phyloP scores from a whole-genome alignment of 345 rosid species.

The Abelmoschus esculentus region DNA sequence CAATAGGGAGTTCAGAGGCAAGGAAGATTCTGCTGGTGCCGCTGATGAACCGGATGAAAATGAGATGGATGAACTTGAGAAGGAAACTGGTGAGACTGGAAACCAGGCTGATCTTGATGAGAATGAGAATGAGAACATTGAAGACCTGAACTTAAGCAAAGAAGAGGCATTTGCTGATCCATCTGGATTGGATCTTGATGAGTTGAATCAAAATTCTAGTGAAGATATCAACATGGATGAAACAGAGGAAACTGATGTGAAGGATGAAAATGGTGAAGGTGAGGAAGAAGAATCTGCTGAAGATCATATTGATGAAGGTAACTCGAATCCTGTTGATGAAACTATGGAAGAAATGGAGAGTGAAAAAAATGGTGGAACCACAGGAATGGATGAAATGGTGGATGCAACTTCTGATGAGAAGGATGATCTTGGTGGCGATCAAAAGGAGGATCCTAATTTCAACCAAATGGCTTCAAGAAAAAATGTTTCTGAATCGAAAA shows the following conservation, averaged over 20 bases:
- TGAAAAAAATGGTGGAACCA: slow-evolving; percentile 10
- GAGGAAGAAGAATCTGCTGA: slow-evolving; percentile 38
- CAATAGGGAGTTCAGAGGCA: slow-evolving; percentile 71
- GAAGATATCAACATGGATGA: slow-evolving; percentile 48
- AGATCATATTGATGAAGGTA: slow-evolving; percentile 33
- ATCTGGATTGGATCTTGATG: slow-evolving; percentile 48
- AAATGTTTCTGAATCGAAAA: slow-evolving; percentile 30
- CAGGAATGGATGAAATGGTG: slow-evolving; percentile 27
- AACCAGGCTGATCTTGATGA: slow-evolving; percentile 42
- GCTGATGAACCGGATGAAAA: slow-evolving; percentile 40
- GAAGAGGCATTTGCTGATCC: slow-evolving; percentile 65
- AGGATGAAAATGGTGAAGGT: slow-evolving; percentile 42
- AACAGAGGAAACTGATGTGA: slow-evolving; percentile 32
- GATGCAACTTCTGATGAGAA: slow-evolving; percentile 36
- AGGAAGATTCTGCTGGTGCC: slow-evolving; percentile 47
- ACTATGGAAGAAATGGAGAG: slow-evolving; percentile 30
- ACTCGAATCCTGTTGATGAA: slow-evolving; percentile 34
- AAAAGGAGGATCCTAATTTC: slow-evolving; percentile 32
- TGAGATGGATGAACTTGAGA: slow-evolving; percentile 33
- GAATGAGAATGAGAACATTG: slow-evolving; percentile 37
- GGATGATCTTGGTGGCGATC: slow-evolving; percentile 32
- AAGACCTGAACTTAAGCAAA: slow-evolving; percentile 50
- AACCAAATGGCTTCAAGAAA: slow-evolving; percentile 32
- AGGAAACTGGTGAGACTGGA: slow-evolving; percentile 35
- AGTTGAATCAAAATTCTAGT: slow-evolving; percentile 35